Base-by-base conservation (phyloP, 1,284 basidiomycete genomes). In the Puccinia sorghi region DNA sequence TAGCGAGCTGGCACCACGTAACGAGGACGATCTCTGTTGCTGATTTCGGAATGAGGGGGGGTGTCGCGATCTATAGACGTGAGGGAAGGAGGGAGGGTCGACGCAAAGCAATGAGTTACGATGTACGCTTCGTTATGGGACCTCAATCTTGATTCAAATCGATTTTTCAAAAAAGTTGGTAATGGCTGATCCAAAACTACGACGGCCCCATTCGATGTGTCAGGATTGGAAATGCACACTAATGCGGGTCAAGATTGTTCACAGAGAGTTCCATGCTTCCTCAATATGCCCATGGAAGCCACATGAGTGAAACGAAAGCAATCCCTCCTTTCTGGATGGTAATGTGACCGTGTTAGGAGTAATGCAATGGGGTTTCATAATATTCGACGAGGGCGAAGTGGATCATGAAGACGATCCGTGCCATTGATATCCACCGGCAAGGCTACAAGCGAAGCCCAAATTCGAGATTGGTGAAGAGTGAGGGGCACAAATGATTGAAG, bases 401-500 rank as follows among this genome's bases (percentile, higher is more conserved):
- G 17, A 72, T 72, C 48, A 57, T 70, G 67, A n/a, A 56, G 39
- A 54, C 70, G 70, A 72, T 43, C 37, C 32, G 57, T 56, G 54
- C 48, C 32, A 52, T 43, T 70, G 46, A 70, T 43, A 25, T 41
- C n/a, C 70, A 41, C 27, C 37, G 37, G 50, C 70, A 57, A 56
- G 69, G 15, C 37, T 39, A 27, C 54, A 17, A 72, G 37, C 54
- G 70, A 32, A 72, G 56, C 50, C 54, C 70, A 32, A 57, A 32
- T 22, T 25, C 70, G 70, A 72, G 6, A 59, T 56, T 72, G 70
- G 61, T 75, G 72, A 75, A 75, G 66, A 54, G 37, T 75, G 46
- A 75, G 50, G 48, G 43, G 61, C 61, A 75, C 46, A 75, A 63
- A 75, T 75, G 48, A 66, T 66, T 75, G 72, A 39, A 75, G 72